Percentiles rank a stretch among this genome's conserved stretches.
Conservation (phyloP, 768 basidiomycete species). For the Amanita phalloides region DNA sequence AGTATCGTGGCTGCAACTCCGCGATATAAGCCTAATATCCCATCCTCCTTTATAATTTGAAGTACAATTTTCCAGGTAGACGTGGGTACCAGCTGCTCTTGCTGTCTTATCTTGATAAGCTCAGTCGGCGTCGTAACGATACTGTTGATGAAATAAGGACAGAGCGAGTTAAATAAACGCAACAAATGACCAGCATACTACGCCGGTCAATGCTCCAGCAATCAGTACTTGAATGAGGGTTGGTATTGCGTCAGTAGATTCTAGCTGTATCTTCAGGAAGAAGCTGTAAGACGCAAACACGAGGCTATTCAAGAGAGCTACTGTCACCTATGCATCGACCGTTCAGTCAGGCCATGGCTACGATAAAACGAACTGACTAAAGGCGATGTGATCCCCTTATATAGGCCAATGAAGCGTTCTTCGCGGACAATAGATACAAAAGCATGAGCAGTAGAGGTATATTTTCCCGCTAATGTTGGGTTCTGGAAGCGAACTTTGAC, state of each 20-base stretch:
- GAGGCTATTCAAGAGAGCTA: constrained; percentile 74
- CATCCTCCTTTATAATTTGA: constrained; percentile 42
- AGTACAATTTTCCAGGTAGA: constrained; percentile 44
- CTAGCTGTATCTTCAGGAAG: constrained; percentile 58
- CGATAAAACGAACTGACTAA: constrained; percentile 36
- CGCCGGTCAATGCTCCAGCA: constrained; percentile 73
- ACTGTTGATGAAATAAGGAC: constrained; percentile 21
- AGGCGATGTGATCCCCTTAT: constrained; percentile 72
- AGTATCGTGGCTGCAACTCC: constrained; percentile 66
- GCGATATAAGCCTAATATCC: constrained; percentile 63
- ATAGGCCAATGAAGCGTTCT: constrained; percentile 58
- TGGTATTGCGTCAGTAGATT: constrained; percentile 35
- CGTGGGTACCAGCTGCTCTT: constrained; percentile 37
- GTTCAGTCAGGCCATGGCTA: neutral
- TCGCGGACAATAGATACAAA: constrained; percentile 58
- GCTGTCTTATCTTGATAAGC: constrained; percentile 80
- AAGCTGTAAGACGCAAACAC: constrained; percentile 81
- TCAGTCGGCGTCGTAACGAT: constrained; percentile 77
- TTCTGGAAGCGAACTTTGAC: constrained; percentile 80
- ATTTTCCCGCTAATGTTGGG: constrained; percentile 42
- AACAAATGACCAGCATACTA: constrained; percentile 61
- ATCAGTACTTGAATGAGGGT: constrained; percentile 62
- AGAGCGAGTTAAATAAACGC: neutral
- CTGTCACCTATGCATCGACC: constrained; percentile 36
- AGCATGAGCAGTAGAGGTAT: constrained; percentile 56